Percentiles rank a stretch among this genome's conserved stretches.
These are phyloP conservation scores for Punica granatum DNA, from an alignment of 345 rosid species.

Conservation along the genomic window DNA sequence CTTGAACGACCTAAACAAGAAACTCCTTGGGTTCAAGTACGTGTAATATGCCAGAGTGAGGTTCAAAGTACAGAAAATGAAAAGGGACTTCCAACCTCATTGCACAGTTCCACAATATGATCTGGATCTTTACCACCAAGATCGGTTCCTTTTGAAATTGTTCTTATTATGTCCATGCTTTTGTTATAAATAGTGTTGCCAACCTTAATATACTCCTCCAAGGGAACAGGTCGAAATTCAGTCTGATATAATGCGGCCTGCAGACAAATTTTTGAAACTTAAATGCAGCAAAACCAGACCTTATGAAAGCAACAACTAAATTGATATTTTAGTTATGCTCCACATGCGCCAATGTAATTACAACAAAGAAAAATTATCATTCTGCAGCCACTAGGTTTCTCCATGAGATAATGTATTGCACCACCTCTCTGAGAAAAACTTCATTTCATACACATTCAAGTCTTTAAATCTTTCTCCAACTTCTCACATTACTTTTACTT, in stretches of 20 bases:
- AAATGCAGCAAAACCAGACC: constrained; percentile 1
- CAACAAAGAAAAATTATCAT: neutral
- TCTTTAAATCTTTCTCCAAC: neutral
- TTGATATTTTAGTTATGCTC: neutral
- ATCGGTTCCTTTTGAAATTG: constrained; percentile 56
- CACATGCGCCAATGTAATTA: neutral
- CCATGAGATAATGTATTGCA: neutral
- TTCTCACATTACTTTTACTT: neutral
- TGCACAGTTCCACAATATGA: constrained; percentile 83
- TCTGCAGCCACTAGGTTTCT: neutral
- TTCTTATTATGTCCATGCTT: constrained; percentile 72
- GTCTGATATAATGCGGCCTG: constrained; percentile 96
- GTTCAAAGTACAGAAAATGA: constrained; percentile 5
- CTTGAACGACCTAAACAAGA: constrained; percentile 75
- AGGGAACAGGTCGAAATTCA: constrained; percentile 92
- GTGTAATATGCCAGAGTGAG: constrained; percentile 1
- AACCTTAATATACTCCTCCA: constrained; percentile 84
- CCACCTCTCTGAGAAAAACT: neutral
- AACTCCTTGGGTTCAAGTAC: constrained; percentile 5
- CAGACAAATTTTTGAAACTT: constrained; percentile 11
- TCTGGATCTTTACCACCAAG: constrained; percentile 95
- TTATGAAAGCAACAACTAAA: neutral
- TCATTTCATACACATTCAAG: neutral
- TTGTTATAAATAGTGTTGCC: constrained; percentile 78
- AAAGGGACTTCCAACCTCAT: constrained; percentile 61